phyloP scores from a whole-genome alignment of 116 monocot species.

The Cymodocea nodosa region DNA sequence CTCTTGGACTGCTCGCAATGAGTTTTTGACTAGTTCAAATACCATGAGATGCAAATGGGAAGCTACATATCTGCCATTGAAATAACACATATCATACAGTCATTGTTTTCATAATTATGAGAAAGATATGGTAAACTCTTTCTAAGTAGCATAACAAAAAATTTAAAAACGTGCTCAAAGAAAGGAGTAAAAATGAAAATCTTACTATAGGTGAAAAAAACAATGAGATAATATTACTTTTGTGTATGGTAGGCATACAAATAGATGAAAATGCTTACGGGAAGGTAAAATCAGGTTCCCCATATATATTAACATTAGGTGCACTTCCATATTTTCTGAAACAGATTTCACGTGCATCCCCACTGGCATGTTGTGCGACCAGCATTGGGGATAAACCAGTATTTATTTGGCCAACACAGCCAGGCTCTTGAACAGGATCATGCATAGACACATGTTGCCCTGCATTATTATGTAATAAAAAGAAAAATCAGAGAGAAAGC shows the following conservation, averaged over 20 bases:
- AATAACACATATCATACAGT: background rate
- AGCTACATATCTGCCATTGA: constrained; percentile 64
- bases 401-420: constrained; percentile 72
- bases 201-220: background rate
- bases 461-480: constrained; percentile 16
- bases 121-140: too few relatives aligned
- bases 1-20: constrained; percentile 94
- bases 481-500: too few relatives aligned
- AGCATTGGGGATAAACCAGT: constrained; percentile 66
- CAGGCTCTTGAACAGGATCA: constrained; percentile 63
- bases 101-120: background rate
- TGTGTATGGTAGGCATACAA: too few relatives aligned
- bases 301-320: constrained; percentile 81
- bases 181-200: too few relatives aligned
- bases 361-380: constrained; percentile 57
- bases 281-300: constrained; percentile 89
- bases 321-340: constrained; percentile 76
- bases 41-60: constrained; percentile 97
- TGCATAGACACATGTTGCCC: constrained; percentile 93
- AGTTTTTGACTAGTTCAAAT: constrained; percentile 97
- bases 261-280: background rate
- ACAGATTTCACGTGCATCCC: constrained; percentile 81
- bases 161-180: too few relatives aligned
- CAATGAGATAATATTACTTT: too few relatives aligned
- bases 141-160: too few relatives aligned